A percentile compares a stretch with the other conserved stretches of the same genome.
Evolutionary conservation across 805 yeast genomes (phyloP).

Genomic region (Candida nemodendra): DNA sequence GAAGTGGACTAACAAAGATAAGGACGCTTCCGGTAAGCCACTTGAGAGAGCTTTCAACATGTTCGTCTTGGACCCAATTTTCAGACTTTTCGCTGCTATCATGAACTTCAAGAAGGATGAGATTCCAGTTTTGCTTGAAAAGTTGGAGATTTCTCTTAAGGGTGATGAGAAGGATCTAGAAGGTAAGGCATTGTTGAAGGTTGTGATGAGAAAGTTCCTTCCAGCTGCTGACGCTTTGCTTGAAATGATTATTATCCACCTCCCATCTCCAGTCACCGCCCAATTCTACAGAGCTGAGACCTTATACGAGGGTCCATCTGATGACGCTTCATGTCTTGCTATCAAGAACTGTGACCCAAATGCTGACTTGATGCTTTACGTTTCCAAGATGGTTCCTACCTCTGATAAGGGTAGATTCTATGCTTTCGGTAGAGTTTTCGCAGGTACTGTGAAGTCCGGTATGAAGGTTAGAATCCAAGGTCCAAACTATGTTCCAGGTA

Average conservation of each 20-base stretch:
- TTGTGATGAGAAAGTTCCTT: slow-evolving; percentile 99
- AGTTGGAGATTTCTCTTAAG: slow-evolving; percentile 91
- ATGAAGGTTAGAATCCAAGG: slow-evolving; percentile 99
- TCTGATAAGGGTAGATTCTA: slow-evolving; percentile 99
- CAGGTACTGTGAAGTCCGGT: slow-evolving; percentile 99
- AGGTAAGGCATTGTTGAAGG: slow-evolving; percentile 98
- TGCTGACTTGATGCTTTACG: slow-evolving; percentile 98
- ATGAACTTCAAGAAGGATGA: slow-evolving; percentile 99
- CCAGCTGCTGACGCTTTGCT: slow-evolving; percentile 99
- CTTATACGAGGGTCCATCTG: slow-evolving; percentile 98
- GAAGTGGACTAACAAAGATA: slow-evolving; percentile 97
- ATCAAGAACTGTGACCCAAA: slow-evolving; percentile 98
- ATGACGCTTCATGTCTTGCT: slow-evolving; percentile 85
- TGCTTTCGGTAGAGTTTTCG: slow-evolving; percentile 99
- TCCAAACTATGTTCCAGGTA: slow-evolving; percentile 98
- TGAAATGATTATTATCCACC: slow-evolving; percentile 97
- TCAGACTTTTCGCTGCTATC: slow-evolving; percentile 93
- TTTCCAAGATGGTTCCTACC: slow-evolving; percentile 99
- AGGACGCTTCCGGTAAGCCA: slow-evolving; percentile 91
- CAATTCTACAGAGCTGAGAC: slow-evolving; percentile 99
- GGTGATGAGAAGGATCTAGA: slow-evolving; percentile 96
- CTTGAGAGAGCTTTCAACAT: slow-evolving; percentile 99
- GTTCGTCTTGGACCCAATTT: slow-evolving; percentile 98
- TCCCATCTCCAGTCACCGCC: slow-evolving; percentile 99
- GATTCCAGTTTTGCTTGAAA: slow-evolving; percentile 86